Percentiles rank a stretch among this genome's conserved stretches.
Evolutionary conservation across 148 eudicot genomes (phyloP).

Genomic region (Simmondsia chinensis): DNA sequence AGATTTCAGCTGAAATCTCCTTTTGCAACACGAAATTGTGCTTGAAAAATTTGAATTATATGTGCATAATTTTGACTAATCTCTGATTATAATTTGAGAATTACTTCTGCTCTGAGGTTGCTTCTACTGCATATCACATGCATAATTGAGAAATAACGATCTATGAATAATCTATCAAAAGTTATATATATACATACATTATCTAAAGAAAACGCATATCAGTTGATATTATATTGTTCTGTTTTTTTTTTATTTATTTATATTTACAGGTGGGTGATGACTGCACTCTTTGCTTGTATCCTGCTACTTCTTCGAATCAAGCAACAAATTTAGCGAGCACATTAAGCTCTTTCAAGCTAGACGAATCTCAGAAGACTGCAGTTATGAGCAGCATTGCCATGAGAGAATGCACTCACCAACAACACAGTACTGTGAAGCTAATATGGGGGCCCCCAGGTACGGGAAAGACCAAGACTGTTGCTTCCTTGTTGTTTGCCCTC

Average conservation of each 20-base stretch:
- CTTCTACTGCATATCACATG: too few species aligned
- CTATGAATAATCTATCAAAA: too few species aligned
- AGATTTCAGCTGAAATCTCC: too few species aligned
- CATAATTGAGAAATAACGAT: too few species aligned
- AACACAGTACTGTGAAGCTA: slow-evolving; percentile 23
- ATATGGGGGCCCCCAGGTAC: slow-evolving; percentile 55
- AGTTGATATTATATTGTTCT: background rate
- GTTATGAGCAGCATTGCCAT: slow-evolving; percentile 13
- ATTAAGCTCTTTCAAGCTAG: slow-evolving; percentile 1
- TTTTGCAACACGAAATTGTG: too few species aligned
- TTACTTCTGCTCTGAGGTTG: too few species aligned
- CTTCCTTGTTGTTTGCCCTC: slow-evolving; percentile 15
- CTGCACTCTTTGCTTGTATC: slow-evolving; percentile 6
- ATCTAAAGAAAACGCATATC: too few species aligned
- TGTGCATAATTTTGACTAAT: too few species aligned
- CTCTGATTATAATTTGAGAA: too few species aligned
- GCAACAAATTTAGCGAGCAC: background rate
- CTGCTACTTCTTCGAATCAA: background rate
- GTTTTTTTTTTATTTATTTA: background rate
- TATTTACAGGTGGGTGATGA: slow-evolving; percentile 9
- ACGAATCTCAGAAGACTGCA: slow-evolving; percentile 25
- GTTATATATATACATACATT: too few species aligned
- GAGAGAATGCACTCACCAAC: slow-evolving; percentile 14
- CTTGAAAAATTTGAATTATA: too few species aligned
- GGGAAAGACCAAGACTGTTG: slow-evolving; percentile 39